phyloP scores from a whole-genome alignment of 257 asterid genomes.

The Craterostigma plantagineum region DNA sequence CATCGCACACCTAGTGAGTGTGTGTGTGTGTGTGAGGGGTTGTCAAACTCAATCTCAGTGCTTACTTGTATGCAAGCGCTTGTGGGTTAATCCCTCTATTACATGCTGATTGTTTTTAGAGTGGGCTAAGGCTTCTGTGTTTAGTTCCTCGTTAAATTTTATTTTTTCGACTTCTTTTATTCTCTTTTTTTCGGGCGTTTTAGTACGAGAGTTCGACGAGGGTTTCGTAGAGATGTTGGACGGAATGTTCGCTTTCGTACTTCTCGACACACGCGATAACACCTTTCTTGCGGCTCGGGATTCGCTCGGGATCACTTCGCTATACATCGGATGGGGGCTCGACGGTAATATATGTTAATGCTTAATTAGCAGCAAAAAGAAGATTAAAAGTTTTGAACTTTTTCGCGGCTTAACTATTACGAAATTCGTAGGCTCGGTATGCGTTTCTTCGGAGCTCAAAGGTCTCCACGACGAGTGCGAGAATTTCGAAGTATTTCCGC shows the following conservation, averaged over 20 bases:
- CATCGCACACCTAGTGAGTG: constrained; percentile 94
- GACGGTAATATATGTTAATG: constrained; percentile 37
- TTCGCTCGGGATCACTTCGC: constrained; percentile 88
- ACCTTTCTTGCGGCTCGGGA: constrained; percentile 87
- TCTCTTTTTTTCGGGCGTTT: background rate
- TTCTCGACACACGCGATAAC: constrained; percentile 76
- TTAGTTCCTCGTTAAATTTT: background rate
- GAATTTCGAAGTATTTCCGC: constrained; percentile 83
- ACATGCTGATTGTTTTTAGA: too few species aligned
- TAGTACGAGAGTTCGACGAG: constrained; percentile 93
- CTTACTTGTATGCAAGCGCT: too few species aligned
- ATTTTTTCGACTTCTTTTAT: background rate
- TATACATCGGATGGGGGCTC: constrained; percentile 93
- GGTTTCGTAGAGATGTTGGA: constrained; percentile 81
- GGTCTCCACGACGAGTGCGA: constrained; percentile 84
- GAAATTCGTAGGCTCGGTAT: constrained; percentile 51
- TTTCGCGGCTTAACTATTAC: background rate
- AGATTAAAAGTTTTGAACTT: background rate
- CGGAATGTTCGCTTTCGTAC: constrained; percentile 90
- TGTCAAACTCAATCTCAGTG: too few species aligned
- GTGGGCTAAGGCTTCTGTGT: too few species aligned
- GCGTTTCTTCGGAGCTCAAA: constrained; percentile 87
- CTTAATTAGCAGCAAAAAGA: too few species aligned
- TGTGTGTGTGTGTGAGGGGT: too few species aligned
- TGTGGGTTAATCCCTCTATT: too few species aligned